Evolutionary conservation across 805 yeast species (phyloP), one percentile per base, ranked within the genome.

Genomic region (Yarrowia phangngaensis): DNA sequence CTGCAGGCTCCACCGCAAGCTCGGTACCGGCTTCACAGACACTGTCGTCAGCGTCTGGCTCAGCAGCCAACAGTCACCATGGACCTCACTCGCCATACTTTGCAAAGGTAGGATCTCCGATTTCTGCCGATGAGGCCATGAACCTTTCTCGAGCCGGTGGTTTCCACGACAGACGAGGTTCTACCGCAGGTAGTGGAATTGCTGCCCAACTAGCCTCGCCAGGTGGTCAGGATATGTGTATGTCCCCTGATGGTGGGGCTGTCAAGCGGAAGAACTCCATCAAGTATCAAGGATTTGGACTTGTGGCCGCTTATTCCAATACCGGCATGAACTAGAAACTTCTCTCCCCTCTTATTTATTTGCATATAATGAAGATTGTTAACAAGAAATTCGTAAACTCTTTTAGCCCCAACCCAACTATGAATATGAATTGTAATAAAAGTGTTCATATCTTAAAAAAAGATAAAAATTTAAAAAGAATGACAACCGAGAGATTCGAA

Each of bases 121-220:
- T 58, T 24, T 48, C 64, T 13, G 63, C 63, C 20, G 69, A 65
- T 51, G 69, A 65, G 47, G 69, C 69, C 8, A 55, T 65, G 50
- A 65, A 65, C 55, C 57, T 64, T 36, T 58, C 66, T 8, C 57
- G 69, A 9, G 66, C 67, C 4, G 57, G 53, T 3, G 43, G 35
- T n/a, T 29, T 30, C 35, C 35, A 29, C 27, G 48, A 35, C 35
- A 20, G 48, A 6, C n/a, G n/a, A n/a, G 48, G 48, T 7, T 41
- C 48, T 13, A 30, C 47, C 7, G 48, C 35, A 1, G 35, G 48
- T 20, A 41, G 48, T 6, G 48, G 48, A 4, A 29, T 41, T 11
- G 48, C 48, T 13, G 29, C 35, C 15, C 35, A 29, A 27, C 35
- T 41, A 20, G 48, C 48, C 13, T 12, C 35, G 13, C 35, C 29